A percentile compares a stretch with the other conserved stretches of the same genome.
phyloP scores from a whole-genome alignment of 768 basidiomycete species.

The Lyophyllum atratum region DNA sequence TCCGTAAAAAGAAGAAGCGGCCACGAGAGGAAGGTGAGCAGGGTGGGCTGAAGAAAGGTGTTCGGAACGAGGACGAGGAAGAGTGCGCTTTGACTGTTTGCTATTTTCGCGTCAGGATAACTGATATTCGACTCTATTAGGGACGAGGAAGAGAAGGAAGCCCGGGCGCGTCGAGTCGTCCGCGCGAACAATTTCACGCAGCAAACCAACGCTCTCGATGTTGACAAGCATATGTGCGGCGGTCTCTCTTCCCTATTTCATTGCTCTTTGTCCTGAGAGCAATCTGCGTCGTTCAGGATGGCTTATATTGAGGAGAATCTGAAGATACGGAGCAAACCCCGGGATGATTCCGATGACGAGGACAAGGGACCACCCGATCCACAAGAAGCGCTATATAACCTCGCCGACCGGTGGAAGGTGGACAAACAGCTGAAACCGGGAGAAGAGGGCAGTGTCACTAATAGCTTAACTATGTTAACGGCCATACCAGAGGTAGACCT shows the following conservation, averaged over 20 bases:
- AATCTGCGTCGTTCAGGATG: slow-evolving; percentile 62
- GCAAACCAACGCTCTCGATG: slow-evolving; percentile 93
- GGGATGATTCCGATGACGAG: slow-evolving; percentile 46
- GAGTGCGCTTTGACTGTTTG: slow-evolving; percentile 48
- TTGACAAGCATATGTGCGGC: slow-evolving; percentile 96
- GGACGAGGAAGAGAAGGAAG: slow-evolving; percentile 66
- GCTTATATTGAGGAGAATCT: slow-evolving; percentile 96
- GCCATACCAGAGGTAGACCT: slow-evolving; percentile 98
- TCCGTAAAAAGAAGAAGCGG: slow-evolving; percentile 67
- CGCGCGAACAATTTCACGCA: slow-evolving; percentile 94
- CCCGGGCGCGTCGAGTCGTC: slow-evolving; percentile 72
- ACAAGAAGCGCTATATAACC: slow-evolving; percentile 74
- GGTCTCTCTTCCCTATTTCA: not conserved
- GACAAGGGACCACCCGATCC: slow-evolving; percentile 59
- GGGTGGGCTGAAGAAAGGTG: slow-evolving; percentile 61
- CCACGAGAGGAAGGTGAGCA: slow-evolving; percentile 45
- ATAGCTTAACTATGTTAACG: slow-evolving; percentile 93
- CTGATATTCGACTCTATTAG: slow-evolving; percentile 27
- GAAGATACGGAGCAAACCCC: slow-evolving; percentile 63
- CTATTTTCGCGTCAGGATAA: not conserved
- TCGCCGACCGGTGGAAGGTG: slow-evolving; percentile 67
- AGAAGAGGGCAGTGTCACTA: slow-evolving; percentile 93
- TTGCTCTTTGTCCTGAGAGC: not conserved
- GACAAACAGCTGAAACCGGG: slow-evolving; percentile 57
- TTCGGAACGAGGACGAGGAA: slow-evolving; percentile 49